Base-by-base conservation (phyloP, 257 asterid genomes). In the Salvia miltiorrhiza region DNA sequence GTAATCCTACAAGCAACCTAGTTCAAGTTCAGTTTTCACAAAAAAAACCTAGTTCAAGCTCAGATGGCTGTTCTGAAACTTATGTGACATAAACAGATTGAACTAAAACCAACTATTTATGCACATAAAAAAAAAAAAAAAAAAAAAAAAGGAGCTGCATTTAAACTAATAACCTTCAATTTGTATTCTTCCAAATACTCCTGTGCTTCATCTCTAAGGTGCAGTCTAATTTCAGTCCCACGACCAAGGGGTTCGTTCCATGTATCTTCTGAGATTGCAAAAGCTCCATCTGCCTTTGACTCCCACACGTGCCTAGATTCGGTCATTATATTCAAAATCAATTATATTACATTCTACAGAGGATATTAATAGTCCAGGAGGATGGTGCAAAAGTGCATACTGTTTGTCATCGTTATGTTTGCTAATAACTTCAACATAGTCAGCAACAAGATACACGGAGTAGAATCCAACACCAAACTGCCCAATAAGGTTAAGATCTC, bases 381-480 rank as follows among this genome's bases (percentile, higher is more conserved):
- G 20, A 7, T 8, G 20, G 21, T 21, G 40, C 62, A 63, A 43
- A 50, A 57, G 23, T 52, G 17, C 95, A 47, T 85, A 92, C 98
- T 92, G 97, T 74, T 88, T 92, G 56, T 92, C 98, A 30, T 90
- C 98, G 23, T 90, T 92, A 69, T 92, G 95, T 64, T 90, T 90
- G 90, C 97, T 92, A 32, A 92, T 80, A 45, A 92, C 98, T 86
- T 92, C 98, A 11, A 92, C 98, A 54, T 90, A 92, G 74, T 92
- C 98, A 5, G 98, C 96, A 17, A 90, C 97, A 54, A 92, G 97
- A 81, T 92, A 92, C 33, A 92, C 98, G 0, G 96, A 92, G 82
- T 92, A 92, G 79, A 92, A 92, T 55, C 97, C 98, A 75, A 92
- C 98, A 83, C 98, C 97, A 80, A 92, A 92, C 79, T 92, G 98